These are phyloP conservation scores for Suillus spraguei DNA, from an alignment of 768 basidiomycete species.

Conservation along the genomic window DNA sequence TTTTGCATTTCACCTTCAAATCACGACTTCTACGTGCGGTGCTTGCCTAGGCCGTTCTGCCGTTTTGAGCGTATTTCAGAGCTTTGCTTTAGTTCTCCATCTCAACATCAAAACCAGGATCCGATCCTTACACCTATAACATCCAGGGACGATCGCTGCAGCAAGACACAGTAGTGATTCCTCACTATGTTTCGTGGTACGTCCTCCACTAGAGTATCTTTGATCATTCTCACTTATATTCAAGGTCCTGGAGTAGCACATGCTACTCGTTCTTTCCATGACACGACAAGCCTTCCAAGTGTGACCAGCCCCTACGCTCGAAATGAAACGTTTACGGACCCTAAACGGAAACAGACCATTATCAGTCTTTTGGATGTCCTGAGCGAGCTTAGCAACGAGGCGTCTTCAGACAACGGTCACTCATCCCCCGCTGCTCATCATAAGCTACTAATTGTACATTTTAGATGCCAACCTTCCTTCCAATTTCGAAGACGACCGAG, in stretches of 20 bases:
- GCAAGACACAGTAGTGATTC: background rate
- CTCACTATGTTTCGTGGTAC: conserved; percentile 35
- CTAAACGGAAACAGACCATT: conserved; percentile 48
- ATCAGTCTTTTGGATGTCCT: conserved; percentile 49
- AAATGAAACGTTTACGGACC: conserved; percentile 27
- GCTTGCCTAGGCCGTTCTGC: conserved; percentile 38
- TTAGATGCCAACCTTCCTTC: conserved; percentile 36
- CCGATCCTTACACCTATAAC: conserved; percentile 4
- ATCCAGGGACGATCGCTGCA: background rate
- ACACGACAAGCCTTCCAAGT: conserved; percentile 25
- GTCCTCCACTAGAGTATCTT: conserved; percentile 24
- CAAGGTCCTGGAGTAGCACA: conserved; percentile 12
- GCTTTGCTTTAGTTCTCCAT: conserved; percentile 12
- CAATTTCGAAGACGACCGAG: conserved; percentile 43
- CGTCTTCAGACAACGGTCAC: conserved; percentile 36
- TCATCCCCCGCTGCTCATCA: conserved; percentile 6
- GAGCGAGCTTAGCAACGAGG: conserved; percentile 45
- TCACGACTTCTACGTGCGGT: conserved; percentile 30
- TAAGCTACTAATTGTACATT: conserved; percentile 13
- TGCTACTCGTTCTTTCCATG: conserved; percentile 29
- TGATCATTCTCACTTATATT: conserved; percentile 16
- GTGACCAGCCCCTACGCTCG: conserved; percentile 33
- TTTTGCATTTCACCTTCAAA: conserved; percentile 33
- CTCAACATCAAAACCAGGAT: conserved; percentile 6
- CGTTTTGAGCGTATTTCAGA: conserved; percentile 37